Evolutionary conservation across 768 basidiomycete genomes (phyloP).

Genomic region (Podaxis sp.): DNA sequence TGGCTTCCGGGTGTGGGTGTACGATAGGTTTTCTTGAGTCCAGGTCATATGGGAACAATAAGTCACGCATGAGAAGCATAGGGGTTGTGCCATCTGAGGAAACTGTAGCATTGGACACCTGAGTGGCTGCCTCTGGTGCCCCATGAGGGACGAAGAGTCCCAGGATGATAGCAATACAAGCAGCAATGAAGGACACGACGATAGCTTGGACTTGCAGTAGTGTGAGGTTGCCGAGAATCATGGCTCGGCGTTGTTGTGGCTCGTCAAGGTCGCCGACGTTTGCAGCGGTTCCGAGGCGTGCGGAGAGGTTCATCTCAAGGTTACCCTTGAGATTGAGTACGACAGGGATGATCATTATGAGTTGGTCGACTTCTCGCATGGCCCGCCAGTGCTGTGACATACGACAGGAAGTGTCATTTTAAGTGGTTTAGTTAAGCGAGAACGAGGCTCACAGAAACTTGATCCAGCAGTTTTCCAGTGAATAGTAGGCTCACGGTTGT

Average conservation of each 20-base stretch:
- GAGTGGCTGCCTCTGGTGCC: slow-evolving; percentile 16
- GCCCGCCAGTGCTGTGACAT: slow-evolving; percentile 74
- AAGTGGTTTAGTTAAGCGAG: neutral
- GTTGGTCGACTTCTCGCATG: slow-evolving; percentile 87
- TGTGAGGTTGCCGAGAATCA: slow-evolving; percentile 80
- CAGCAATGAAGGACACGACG: slow-evolving; percentile 84
- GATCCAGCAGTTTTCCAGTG: slow-evolving; percentile 87
- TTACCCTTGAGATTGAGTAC: slow-evolving; percentile 97
- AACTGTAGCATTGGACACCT: slow-evolving; percentile 7
- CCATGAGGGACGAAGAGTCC: slow-evolving; percentile 56
- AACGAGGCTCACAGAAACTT: slow-evolving; percentile 66
- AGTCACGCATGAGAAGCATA: slow-evolving; percentile 16
- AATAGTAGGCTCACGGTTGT: slow-evolving; percentile 83
- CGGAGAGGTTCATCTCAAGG: slow-evolving; percentile 97
- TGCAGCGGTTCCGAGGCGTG: slow-evolving; percentile 90
- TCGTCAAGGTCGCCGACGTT: slow-evolving; percentile 92
- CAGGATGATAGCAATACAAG: slow-evolving; percentile 71
- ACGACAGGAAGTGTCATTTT: neutral
- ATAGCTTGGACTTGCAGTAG: slow-evolving; percentile 93
- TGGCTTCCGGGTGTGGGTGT: slow-evolving; percentile 17
- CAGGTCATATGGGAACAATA: slow-evolving; percentile 19
- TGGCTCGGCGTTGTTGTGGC: slow-evolving; percentile 51
- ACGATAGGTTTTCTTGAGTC: slow-evolving; percentile 25
- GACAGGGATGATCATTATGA: slow-evolving; percentile 95
- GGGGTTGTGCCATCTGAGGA: slow-evolving; percentile 17